Evolutionary conservation across 371 early-diverging fungal species (phyloP).

Genomic region (Rhizopus sp.): DNA sequence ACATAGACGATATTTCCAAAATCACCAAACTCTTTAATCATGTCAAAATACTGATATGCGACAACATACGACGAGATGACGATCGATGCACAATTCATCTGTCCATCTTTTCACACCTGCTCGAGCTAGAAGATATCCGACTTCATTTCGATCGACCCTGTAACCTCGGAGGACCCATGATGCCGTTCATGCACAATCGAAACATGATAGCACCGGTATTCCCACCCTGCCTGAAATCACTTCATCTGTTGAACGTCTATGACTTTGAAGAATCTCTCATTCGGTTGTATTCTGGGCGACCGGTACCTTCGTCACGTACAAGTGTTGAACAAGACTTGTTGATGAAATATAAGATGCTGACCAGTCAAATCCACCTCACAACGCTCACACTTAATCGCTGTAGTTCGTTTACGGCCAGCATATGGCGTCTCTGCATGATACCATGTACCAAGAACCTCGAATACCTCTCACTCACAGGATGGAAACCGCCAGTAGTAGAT

Average conservation of each 20-base stretch:
- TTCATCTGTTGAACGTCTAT: background rate
- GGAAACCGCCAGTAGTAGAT: constrained; percentile 2
- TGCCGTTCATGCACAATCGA: background rate
- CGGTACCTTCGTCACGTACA: background rate
- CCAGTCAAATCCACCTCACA: background rate
- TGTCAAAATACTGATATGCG: background rate
- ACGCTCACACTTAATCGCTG: constrained; percentile 24
- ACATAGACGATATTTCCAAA: constrained; percentile 1
- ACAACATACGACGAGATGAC: background rate
- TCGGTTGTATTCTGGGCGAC: background rate
- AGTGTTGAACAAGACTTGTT: constrained; percentile 2
- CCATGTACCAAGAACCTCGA: constrained; percentile 20
- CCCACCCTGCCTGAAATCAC: background rate
- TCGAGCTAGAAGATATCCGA: constrained; percentile 1
- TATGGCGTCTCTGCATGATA: constrained; percentile 32
- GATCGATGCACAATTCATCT: background rate
- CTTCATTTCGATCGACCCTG: constrained; percentile 6
- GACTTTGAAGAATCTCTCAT: background rate
- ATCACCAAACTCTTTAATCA: background rate
- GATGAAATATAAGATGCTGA: constrained; percentile 11
- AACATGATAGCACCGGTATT: background rate
- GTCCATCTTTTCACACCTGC: constrained; percentile 3
- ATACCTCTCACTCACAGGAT: constrained; percentile 21
- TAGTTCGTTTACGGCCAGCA: constrained; percentile 26
- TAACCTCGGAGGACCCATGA: background rate